These are phyloP conservation scores for Parastagonospora avenae DNA, from an alignment of 2,329 filamentous ascomycete genomes.

Conservation along the genomic window DNA sequence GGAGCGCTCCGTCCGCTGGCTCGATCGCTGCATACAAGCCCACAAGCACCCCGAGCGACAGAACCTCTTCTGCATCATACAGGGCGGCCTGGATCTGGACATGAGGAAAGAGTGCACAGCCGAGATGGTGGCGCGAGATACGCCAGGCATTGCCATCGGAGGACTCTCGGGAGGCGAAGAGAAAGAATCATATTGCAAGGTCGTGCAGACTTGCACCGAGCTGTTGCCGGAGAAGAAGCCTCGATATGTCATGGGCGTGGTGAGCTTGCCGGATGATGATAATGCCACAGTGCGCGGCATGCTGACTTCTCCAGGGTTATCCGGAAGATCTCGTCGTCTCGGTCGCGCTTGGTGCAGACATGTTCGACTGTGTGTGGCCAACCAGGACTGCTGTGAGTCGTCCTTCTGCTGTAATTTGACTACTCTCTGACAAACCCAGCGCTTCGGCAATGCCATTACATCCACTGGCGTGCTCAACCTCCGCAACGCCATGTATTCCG, in stretches of 20 bases:
- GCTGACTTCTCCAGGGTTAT: conserved; percentile 67
- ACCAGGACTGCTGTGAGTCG: conserved; percentile 78
- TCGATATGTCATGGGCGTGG: conserved; percentile 98
- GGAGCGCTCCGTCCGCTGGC: conserved; percentile 91
- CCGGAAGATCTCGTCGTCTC: conserved; percentile 95
- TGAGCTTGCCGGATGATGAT: conserved; percentile 38
- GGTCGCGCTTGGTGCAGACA: conserved; percentile 91
- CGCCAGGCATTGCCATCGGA: conserved; percentile 95
- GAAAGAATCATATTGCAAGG: conserved; percentile 88
- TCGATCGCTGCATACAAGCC: conserved; percentile 90
- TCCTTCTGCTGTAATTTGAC: background rate
- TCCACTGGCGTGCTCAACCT: conserved; percentile 81
- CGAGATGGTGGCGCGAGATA: conserved; percentile 88
- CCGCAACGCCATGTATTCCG: conserved; percentile 73
- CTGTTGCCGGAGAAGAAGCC: conserved; percentile 89
- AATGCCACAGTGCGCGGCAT: background rate
- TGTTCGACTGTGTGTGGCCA: conserved; percentile 99
- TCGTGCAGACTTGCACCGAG: conserved; percentile 84
- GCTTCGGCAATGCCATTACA: conserved; percentile 94
- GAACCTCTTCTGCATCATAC: conserved; percentile 98
- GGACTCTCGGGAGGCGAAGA: conserved; percentile 94
- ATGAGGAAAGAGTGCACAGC: conserved; percentile 82
- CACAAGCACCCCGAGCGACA: conserved; percentile 83
- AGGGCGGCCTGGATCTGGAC: conserved; percentile 88
- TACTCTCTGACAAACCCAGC: conserved; percentile 44